Percentiles rank a stretch among this genome's conserved stretches.
Conservation (phyloP, 768 basidiomycete genomes). For the Pisolithus orientalis region DNA sequence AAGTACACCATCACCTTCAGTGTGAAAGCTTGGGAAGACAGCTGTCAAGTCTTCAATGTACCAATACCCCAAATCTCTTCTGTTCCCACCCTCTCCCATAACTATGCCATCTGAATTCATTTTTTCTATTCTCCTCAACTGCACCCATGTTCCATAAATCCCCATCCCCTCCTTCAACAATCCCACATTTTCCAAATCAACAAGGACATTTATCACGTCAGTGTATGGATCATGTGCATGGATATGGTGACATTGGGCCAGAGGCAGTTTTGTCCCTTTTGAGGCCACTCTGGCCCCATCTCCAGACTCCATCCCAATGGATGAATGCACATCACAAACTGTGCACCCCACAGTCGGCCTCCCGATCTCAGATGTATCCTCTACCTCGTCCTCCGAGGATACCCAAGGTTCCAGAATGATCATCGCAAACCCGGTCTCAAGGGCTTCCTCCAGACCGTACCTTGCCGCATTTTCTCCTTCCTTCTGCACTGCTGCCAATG, state of each 20-base stretch:
- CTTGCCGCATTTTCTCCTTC: slow-evolving; percentile 1
- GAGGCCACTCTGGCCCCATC: too few species aligned
- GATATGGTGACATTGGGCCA: neutral
- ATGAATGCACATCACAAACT: too few species aligned
- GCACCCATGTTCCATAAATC: slow-evolving; percentile 31
- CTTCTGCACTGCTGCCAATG: slow-evolving; percentile 20
- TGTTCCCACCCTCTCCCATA: neutral
- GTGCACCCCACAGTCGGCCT: slow-evolving; percentile 24
- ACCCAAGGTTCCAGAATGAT: slow-evolving; percentile 53
- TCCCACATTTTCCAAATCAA: slow-evolving; percentile 11
- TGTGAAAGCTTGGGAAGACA: slow-evolving; percentile 46
- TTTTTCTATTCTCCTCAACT: slow-evolving; percentile 17
- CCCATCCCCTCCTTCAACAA: slow-evolving; percentile 26
- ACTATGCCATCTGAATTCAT: neutral
- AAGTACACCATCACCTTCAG: slow-evolving; percentile 9
- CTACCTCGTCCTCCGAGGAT: slow-evolving; percentile 23
- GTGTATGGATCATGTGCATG: slow-evolving; percentile 33
- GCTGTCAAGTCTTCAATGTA: slow-evolving; percentile 49
- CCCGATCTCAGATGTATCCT: slow-evolving; percentile 23
- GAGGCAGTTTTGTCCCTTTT: too few species aligned
- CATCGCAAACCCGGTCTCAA: slow-evolving; percentile 36
- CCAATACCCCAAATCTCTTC: slow-evolving; percentile 36
- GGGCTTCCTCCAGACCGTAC: slow-evolving; percentile 35
- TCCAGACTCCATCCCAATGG: too few species aligned
- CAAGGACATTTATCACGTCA: slow-evolving; percentile 25